A percentile compares a stretch with the other conserved stretches of the same genome.
Conservation (phyloP, 1,139 yeast genomes). For the Magnusiomyces paraingens region DNA sequence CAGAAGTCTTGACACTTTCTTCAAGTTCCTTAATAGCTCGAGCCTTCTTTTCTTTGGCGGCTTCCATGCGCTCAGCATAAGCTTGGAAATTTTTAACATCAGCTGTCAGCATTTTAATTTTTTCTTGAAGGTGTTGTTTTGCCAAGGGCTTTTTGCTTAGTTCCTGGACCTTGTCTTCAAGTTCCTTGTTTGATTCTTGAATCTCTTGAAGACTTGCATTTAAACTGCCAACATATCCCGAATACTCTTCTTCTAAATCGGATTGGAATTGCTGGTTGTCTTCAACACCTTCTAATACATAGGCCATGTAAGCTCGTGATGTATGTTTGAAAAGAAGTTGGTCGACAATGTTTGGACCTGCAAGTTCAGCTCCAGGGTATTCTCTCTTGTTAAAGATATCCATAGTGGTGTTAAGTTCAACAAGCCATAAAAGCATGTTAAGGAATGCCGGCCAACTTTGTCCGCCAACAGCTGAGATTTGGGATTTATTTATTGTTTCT, state of each 20-base stretch:
- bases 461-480: conserved; percentile 88
- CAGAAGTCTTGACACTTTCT: conserved; percentile 46
- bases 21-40: conserved; percentile 48
- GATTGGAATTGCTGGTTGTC: conserved; percentile 50
- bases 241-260: conserved; percentile 49
- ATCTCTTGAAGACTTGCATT: conserved; percentile 40
- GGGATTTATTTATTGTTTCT: conserved; percentile 73
- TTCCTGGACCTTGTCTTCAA: conserved; percentile 31
- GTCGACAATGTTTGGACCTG: conserved; percentile 41
- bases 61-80: conserved; percentile 61
- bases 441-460: conserved; percentile 81
- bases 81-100: conserved; percentile 67
- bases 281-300: conserved; percentile 43
- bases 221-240: conserved; percentile 6
- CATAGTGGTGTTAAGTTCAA: conserved; percentile 48
- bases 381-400: conserved; percentile 39
- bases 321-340: conserved; percentile 61
- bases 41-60: conserved; percentile 60
- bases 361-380: conserved; percentile 32
- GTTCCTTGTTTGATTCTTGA: conserved; percentile 34
- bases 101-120: conserved; percentile 58
- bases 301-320: conserved; percentile 59
- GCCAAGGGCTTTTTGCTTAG: conserved; percentile 37
- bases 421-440: conserved; percentile 78
- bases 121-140: conserved; percentile 45